A percentile compares a stretch with the other conserved stretches of the same genome.
These are phyloP conservation scores for Coprinopsis strossmayeri DNA, from an alignment of 768 basidiomycete species.

Conservation along the genomic window DNA sequence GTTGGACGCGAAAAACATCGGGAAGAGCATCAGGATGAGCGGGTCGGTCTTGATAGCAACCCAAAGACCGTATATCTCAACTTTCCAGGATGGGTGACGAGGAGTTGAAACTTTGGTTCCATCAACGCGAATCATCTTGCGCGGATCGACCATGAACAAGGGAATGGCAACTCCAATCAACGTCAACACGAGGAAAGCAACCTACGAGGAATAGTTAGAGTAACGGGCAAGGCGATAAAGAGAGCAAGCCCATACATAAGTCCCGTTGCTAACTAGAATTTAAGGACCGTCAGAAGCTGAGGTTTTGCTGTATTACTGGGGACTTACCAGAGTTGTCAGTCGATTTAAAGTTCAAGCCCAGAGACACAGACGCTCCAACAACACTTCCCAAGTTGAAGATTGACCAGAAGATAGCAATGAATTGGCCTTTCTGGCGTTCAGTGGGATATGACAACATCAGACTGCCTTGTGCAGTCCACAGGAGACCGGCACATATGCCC, in stretches of 20 bases:
- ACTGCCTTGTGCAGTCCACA: constrained; percentile 85
- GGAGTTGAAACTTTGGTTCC: constrained; percentile 59
- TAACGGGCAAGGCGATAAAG: no score
- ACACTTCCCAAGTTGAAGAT: constrained; percentile 82
- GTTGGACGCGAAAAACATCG: constrained; percentile 81
- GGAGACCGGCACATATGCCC: constrained; percentile 61
- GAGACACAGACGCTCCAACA: constrained; percentile 68
- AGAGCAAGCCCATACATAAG: constrained; percentile 53
- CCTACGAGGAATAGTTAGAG: constrained; percentile 39
- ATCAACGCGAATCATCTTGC: constrained; percentile 67
- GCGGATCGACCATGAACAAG: constrained; percentile 64
- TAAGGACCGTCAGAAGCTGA: background rate
- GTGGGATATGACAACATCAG: constrained; percentile 83
- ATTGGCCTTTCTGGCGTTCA: constrained; percentile 69
- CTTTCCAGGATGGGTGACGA: constrained; percentile 72
- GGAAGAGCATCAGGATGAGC: constrained; percentile 68
- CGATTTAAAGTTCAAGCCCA: constrained; percentile 65
- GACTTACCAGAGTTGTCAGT: constrained; percentile 33
- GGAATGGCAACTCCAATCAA: constrained; percentile 63
- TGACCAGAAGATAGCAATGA: constrained; percentile 76
- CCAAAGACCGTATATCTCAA: constrained; percentile 66
- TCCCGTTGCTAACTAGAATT: constrained; percentile 68
- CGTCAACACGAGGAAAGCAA: constrained; percentile 70
- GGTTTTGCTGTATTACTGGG: background rate
- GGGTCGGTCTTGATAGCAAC: constrained; percentile 65